Evolutionary conservation across 2,329 filamentous ascomycete species (phyloP).

Genomic region (Tolypocladium paradoxum): DNA sequence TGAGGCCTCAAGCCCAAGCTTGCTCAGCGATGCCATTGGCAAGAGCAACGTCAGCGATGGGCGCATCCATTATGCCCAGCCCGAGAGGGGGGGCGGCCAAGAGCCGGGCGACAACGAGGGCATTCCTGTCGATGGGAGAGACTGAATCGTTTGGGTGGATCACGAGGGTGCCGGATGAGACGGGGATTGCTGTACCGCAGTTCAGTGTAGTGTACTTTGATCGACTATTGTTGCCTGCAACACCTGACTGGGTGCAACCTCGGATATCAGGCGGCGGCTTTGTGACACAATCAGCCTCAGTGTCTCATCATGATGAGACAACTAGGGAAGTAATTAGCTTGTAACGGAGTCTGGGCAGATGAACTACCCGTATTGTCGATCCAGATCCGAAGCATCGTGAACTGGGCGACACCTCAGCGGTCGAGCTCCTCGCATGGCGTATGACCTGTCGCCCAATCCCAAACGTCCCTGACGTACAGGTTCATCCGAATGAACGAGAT

Average conservation of each 20-base stretch:
- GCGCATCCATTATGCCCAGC: constrained; percentile 4
- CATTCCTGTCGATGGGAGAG: constrained; percentile 1
- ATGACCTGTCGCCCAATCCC: neutral
- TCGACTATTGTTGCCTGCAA: no score
- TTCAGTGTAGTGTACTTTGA: no score
- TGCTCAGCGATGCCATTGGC: constrained; percentile 9
- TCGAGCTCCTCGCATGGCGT: neutral
- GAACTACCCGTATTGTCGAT: neutral
- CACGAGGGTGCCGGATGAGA: no score
- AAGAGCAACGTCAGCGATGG: constrained; percentile 7
- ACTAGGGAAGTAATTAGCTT: neutral
- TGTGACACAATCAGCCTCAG: neutral
- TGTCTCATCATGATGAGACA: neutral
- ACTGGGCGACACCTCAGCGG: neutral
- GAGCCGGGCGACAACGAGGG: constrained; percentile 1
- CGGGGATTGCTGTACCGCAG: neutral
- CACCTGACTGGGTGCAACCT: no score
- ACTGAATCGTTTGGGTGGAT: neutral
- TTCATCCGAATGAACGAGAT: neutral
- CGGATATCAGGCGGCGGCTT: no score
- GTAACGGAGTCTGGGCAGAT: neutral
- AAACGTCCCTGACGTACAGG: neutral
- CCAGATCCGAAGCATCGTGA: neutral
- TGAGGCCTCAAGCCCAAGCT: no score
- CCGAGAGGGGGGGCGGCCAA: no score